Conservation (phyloP, 805 yeast species). For the Hanseniaspora nectarophila region DNA sequence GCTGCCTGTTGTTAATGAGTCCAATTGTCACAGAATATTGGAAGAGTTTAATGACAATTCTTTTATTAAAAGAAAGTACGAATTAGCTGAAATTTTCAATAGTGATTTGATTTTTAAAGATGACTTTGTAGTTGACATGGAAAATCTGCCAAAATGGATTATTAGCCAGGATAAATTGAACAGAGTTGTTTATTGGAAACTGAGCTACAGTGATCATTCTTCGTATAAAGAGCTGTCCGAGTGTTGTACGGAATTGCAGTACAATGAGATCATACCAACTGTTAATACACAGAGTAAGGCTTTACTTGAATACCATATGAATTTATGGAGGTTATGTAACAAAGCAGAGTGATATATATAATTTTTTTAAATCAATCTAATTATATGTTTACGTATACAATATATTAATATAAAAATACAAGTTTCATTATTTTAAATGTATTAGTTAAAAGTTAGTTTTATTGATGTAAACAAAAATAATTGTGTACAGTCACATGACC, state of each 20-base stretch:
- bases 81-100: background rate
- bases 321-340: constrained; percentile 23
- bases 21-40: background rate
- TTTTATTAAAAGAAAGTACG: background rate
- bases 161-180: constrained; percentile 27
- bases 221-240: constrained; percentile 67
- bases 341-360: background rate
- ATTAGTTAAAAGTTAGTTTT: too few relatives aligned
- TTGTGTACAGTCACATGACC: background rate
- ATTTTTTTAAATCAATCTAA: background rate
- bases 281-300: constrained; percentile 33
- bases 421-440: too few relatives aligned
- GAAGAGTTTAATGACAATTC: constrained; percentile 8
- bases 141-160: constrained; percentile 21
- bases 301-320: constrained; percentile 29
- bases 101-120: constrained; percentile 18
- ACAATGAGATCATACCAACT: constrained; percentile 59
- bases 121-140: constrained; percentile 18
- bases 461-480: background rate
- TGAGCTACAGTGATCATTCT: constrained; percentile 93
- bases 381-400: background rate
- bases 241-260: constrained; percentile 45
- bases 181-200: constrained; percentile 39
- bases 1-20: background rate
- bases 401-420: too few relatives aligned